Base-by-base conservation (phyloP, 179 eudicot genomes). In the Drosera spatulata region DNA sequence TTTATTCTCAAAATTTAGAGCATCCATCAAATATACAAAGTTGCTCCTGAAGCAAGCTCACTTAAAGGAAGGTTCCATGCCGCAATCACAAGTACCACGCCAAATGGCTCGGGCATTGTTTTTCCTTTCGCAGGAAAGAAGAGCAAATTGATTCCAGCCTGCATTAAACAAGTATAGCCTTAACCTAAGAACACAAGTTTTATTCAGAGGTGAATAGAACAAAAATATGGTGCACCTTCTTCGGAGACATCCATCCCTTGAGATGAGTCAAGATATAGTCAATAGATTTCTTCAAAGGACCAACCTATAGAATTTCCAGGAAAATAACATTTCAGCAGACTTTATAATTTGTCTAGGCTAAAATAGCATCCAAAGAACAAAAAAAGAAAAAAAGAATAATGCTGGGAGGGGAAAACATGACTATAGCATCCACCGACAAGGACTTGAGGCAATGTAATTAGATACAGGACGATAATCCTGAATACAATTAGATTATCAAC, bases 51-150 rank as follows among this genome's bases (percentile, higher is more conserved):
- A 50, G 12, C 13, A 39, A 56, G 71, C 83, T 80, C 49, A 88
- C 98, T 66, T 40, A 93, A 60, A 4, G 99, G 99, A 66, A 76
- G 89, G 72, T 93, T 93, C 99, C 99, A 93, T 15, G 93, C 69
- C 37, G 76, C 78, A 61, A 93, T 71, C 13, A 93, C 77, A 49
- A 93, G 86, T 38, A 86, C 93, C 8, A 80, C 44, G 50, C 96
- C 99, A 55, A 79, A 79, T 44, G 99, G 96, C 73, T 93, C 99
- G 4, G 95, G 81, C 56, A 86, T 39, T 61, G 89, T 67, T 71
- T 89, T 72, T 59, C 73, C 96, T 54, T 63, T 86, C 42, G 95
- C 58, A 14, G 96, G 99, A 61, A 73, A 79, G 58, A 89, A 79
- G 39, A 86, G 69, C 66, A 82, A 54, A 4, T 83, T 82, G 39